Conservation (phyloP, 257 asterid species). For the Datura wrightii region DNA sequence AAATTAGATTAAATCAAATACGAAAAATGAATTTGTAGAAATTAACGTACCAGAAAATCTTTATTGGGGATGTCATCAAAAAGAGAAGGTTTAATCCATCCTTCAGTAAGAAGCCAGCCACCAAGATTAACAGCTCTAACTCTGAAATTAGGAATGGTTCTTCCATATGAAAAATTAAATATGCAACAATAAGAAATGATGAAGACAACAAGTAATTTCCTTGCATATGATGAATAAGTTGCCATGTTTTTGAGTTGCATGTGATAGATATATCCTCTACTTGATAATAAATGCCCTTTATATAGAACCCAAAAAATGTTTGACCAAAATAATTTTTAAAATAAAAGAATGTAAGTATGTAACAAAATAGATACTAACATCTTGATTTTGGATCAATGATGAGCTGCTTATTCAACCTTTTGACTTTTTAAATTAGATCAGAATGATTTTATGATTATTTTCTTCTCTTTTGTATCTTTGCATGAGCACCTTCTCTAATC, state of each 20-base stretch:
- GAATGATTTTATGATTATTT: no score
- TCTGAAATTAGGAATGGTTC: conserved; percentile 34
- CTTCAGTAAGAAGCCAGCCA: conserved; percentile 74
- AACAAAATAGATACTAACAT: background rate
- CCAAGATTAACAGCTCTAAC: conserved; percentile 76
- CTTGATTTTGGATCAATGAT: background rate
- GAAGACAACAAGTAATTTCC: conserved; percentile 32
- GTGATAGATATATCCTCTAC: background rate
- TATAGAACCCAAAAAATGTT: background rate
- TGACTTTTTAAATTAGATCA: background rate
- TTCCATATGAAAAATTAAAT: conserved; percentile 39
- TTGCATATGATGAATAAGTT: conserved; percentile 17
- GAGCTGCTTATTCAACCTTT: background rate
- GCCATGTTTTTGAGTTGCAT: background rate
- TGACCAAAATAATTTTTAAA: background rate
- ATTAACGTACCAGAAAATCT: conserved; percentile 53
- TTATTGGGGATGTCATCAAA: conserved; percentile 63
- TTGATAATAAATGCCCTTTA: background rate
- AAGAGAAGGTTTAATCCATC: conserved; percentile 74
- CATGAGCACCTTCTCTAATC: no score
- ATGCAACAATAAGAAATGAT: conserved; percentile 29
- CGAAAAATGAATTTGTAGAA: background rate
- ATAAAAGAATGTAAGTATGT: background rate
- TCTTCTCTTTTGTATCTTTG: no score
- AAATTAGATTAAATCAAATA: background rate